Evolutionary conservation across 192 early-diverging fungal genomes (phyloP), one percentile per base, ranked within the genome.

Genomic region (Umbelopsis ramanniana): DNA sequence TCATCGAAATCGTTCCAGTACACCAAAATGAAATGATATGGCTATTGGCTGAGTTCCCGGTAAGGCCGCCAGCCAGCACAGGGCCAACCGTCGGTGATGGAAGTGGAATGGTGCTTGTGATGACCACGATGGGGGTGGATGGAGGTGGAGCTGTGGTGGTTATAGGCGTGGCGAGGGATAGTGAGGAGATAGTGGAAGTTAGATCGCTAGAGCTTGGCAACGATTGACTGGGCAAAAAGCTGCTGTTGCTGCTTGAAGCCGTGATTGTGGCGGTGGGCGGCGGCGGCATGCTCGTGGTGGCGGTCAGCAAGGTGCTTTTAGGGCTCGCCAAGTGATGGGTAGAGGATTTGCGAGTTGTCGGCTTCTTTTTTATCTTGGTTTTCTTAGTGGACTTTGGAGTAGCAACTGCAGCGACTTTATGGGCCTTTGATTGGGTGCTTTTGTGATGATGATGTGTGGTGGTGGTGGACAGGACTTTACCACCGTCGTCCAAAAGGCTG

Each of bases 101-200:
- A n/a, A 15, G 48, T n/a, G 48, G 48, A 50, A 50, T 50, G 48
- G 48, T 50, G 14, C 48, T 50, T 50, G 48, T 50, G 17, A 50
- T 19, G 4, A 50, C 17, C 11, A 50, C 48, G 6, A 50, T 19
- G 9, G 48, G 48, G 14, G 48, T 50, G n/a, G 48, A 50, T 17
- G 48, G 48, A 50, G 48, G 48, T 17, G 48, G 48, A 12, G 1
- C 5, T 17, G 17, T n/a, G 15, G 17, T 21, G 15, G 48, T 6
- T 0, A 29, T 29, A 29, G 48, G 48, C 1, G 48, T 0, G 15
- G 48, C 48, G 48, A 50, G 48, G 5, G 48, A 50, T 17, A 50
- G 48, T 21, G n/a, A 1, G 19, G 48, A 46, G 10, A 17, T n/a
- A 21, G 48, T 19, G 17, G 48, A 50, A 1, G 48, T 50, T 17